phyloP scores from a whole-genome alignment of 805 yeast genomes.

The Saturnispora kantuleensis region DNA sequence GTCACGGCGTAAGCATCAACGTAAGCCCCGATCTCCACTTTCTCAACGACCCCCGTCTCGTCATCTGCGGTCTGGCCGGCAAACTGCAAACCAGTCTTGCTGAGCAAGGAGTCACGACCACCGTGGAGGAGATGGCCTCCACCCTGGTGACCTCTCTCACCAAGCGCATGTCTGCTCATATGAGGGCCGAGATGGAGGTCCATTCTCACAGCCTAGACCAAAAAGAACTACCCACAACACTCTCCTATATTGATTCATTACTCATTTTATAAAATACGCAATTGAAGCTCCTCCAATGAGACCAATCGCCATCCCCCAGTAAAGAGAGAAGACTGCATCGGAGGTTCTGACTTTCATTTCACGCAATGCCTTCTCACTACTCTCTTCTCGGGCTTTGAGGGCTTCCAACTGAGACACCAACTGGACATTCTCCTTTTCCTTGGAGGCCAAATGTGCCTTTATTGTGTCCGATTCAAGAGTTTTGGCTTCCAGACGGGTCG shows the following conservation, averaged over 20 bases:
- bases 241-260: neutral
- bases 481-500: neutral
- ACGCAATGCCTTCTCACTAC: neutral
- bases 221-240: too few species aligned
- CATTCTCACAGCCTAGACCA: neutral
- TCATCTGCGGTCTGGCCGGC: conserved; percentile 78
- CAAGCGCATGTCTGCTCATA: conserved; percentile 1
- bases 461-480: neutral
- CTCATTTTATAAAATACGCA: neutral
- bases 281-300: neutral
- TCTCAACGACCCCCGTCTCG: conserved; percentile 50
- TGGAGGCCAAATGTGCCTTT: neutral
- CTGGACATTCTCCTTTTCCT: neutral
- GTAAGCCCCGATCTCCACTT: conserved; percentile 61
- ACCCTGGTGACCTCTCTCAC: neutral
- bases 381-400: neutral
- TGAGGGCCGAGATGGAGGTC: neutral
- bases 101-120: neutral
- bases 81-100: conserved; percentile 45
- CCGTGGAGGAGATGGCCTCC: neutral
- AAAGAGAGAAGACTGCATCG: neutral
- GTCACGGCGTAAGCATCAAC: conserved; percentile 85
- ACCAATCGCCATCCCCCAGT: neutral
- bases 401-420: neutral
- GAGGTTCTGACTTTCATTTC: neutral